Percentiles rank a stretch among this genome's conserved stretches.
Evolutionary conservation across 345 rosid species (phyloP).

Genomic region (Erodium maritimum): DNA sequence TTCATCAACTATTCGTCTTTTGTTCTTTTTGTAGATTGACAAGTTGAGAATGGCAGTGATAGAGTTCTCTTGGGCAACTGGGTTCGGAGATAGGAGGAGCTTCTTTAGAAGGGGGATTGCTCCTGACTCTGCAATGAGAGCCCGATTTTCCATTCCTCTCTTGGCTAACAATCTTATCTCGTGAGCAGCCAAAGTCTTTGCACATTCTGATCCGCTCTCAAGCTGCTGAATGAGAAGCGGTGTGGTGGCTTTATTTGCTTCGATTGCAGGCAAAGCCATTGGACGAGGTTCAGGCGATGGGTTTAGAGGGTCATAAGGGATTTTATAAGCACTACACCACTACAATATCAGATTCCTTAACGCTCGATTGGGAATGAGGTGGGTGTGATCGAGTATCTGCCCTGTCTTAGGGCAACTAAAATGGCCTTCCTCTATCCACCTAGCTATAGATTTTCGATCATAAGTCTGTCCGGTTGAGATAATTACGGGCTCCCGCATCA

Average conservation of each 20-base stretch:
- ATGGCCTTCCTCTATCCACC: slow-evolving; percentile 96
- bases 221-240: slow-evolving; percentile 56
- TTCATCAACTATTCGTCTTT: slow-evolving; percentile 74
- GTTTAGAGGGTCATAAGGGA: slow-evolving; percentile 47
- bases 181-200: slow-evolving; percentile 58
- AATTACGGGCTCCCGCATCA: slow-evolving; percentile 90
- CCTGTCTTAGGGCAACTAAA: slow-evolving; percentile 82
- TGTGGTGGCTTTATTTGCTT: slow-evolving; percentile 73
- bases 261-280: slow-evolving; percentile 59
- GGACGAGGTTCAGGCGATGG: too few species aligned
- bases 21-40: slow-evolving; percentile 80
- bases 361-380: slow-evolving; percentile 76
- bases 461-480: slow-evolving; percentile 86
- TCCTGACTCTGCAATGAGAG: slow-evolving; percentile 77
- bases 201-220: slow-evolving; percentile 48
- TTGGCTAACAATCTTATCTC: slow-evolving; percentile 85
- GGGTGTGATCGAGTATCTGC: slow-evolving; percentile 49
- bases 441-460: slow-evolving; percentile 65
- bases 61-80: slow-evolving; percentile 75
- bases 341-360: slow-evolving; percentile 69
- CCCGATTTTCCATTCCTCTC: slow-evolving; percentile 80
- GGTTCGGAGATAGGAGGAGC: slow-evolving; percentile 44
- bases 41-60: slow-evolving; percentile 87
- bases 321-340: slow-evolving; percentile 71
- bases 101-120: slow-evolving; percentile 65